Base-by-base conservation (phyloP, 345 rosid species). In the Boechera retrofracta region DNA sequence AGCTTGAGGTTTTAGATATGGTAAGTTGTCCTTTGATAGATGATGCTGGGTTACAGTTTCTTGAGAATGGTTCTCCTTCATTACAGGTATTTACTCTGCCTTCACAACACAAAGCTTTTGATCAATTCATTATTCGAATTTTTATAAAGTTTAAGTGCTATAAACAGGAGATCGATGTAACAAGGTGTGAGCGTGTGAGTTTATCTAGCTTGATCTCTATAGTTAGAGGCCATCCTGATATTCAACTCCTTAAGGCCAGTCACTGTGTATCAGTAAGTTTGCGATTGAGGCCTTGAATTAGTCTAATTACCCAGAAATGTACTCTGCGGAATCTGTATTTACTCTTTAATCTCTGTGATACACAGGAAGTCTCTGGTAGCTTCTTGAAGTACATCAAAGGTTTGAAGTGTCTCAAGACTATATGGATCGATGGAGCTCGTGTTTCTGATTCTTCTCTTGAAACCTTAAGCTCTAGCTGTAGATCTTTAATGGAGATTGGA, bases 181-280 rank as follows among this genome's bases (percentile, higher is more conserved):
- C 97, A 0, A 94, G 98, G 81, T 92, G 98, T 72, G 92, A 84
- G 38, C 71, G 76, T 64, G 77, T 94, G 77, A 85, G 82, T 80
- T 80, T 85, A 6, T 80, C 80, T 42, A 87, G 98, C 71, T 72
- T 88, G 70, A 69, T 76, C 71, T 73, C 84, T 73, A 61, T 89
- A 5, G 61, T 87, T 56, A 81, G 81, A 83, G 88, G 92, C 69
- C 97, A 94, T 67, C 69, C 79, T 67, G 69, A 75, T 73, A 85
- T 94, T 59, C 74, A 71, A 73, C 87, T 76, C 79, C 83, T 94
- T 56, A 78, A 77, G 54, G 95, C 95, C 9, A 80, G 94, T 73
- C 81, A 85, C 75, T 84, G 91, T 80, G 66, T 92, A 79, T 79
- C 85, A 1, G 98, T 94, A 78, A 90, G 97, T 79, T 44, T 31